These are phyloP conservation scores for Chlamydomonas asymmetrica DNA, from an alignment of 139 green algal species.

Conservation along the genomic window DNA sequence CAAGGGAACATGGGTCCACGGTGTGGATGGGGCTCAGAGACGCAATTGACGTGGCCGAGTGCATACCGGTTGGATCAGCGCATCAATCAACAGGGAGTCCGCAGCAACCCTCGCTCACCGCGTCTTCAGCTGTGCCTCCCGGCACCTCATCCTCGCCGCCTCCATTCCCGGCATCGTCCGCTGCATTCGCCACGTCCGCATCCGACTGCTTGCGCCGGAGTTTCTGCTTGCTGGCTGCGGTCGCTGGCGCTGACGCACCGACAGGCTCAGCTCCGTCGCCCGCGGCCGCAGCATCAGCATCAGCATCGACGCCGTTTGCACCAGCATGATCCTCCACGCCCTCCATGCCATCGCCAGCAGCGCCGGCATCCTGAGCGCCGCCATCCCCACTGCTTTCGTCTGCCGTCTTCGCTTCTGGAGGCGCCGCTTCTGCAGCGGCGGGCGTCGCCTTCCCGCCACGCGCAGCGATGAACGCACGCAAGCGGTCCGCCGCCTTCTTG, in stretches of 20 bases:
- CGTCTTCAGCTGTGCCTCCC: too few relatives aligned
- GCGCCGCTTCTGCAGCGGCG: not conserved
- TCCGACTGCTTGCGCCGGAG: too few relatives aligned
- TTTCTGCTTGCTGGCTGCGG: too few relatives aligned
- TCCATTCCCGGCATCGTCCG: conserved; percentile 7
- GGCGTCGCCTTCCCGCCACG: not conserved
- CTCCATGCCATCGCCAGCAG: not conserved
- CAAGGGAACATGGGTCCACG: too few relatives aligned
- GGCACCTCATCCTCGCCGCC: conserved; percentile 4
- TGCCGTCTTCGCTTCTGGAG: conserved; percentile 15
- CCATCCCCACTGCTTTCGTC: conserved; percentile 5
- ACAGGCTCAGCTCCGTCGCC: not conserved
- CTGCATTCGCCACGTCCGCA: conserved; percentile 11
- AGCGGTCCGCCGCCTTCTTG: conserved; percentile 66
- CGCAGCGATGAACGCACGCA: conserved; percentile 51
- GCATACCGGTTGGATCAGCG: too few relatives aligned
- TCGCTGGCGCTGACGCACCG: too few relatives aligned
- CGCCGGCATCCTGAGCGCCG: not conserved
- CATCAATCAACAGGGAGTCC: too few relatives aligned
- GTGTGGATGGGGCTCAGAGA: too few relatives aligned
- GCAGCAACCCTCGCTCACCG: too few relatives aligned
- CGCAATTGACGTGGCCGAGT: too few relatives aligned
- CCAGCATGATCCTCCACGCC: conserved; percentile 6
- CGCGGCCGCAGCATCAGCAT: conserved; percentile 2
- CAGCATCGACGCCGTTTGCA: not conserved